Evolutionary conservation across 768 basidiomycete species (phyloP).

Genomic region (Tricholoma terreum): DNA sequence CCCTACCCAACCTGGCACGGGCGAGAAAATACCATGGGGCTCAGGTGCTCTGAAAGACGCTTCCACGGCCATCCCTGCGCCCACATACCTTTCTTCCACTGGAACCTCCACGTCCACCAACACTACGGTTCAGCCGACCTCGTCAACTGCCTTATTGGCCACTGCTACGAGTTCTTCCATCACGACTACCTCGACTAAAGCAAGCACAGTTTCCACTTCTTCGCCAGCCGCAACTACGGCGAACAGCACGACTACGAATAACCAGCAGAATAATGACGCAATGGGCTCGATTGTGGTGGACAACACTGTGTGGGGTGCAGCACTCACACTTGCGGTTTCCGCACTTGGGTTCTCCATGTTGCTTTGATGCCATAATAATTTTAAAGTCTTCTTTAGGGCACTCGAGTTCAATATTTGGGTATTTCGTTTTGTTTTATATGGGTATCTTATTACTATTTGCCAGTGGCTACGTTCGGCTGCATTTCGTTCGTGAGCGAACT

Average conservation of each 20-base stretch:
- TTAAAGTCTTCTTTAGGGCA: conserved; percentile 1
- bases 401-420: neutral
- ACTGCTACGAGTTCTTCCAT: neutral
- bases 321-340: conserved; percentile 13
- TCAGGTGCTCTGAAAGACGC: conserved; percentile 53
- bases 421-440: neutral
- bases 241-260: conserved; percentile 10
- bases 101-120: neutral
- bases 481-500: neutral
- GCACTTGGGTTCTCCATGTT: conserved; percentile 12
- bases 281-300: conserved; percentile 12
- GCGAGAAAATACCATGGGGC: conserved; percentile 64
- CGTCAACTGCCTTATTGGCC: neutral
- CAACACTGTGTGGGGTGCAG: conserved; percentile 18
- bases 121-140: neutral
- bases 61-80: conserved; percentile 36
- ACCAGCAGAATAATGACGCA: conserved; percentile 12
- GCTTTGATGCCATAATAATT: conserved; percentile 9
- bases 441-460: neutral
- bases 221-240: conserved; percentile 4
- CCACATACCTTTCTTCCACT: conserved; percentile 12
- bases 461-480: neutral
- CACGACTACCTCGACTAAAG: neutral
- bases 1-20: conserved; percentile 48
- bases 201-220: neutral